Evolutionary conservation across 208 protist species (phyloP).

Genomic region (Trypanosoma mega): DNA sequence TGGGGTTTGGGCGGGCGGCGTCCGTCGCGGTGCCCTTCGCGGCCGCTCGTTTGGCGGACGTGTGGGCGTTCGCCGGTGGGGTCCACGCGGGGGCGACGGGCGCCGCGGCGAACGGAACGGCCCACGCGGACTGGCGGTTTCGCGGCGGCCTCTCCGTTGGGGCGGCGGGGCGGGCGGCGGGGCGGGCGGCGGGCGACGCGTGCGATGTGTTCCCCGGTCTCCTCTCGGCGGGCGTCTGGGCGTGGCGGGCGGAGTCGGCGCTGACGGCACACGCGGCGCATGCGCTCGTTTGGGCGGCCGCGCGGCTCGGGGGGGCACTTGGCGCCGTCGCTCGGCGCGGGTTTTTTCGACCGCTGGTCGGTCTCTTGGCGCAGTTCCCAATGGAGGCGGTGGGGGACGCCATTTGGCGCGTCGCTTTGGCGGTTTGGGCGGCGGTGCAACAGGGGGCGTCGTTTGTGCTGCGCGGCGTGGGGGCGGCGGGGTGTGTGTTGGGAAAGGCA

Average conservation of each 20-base stretch:
- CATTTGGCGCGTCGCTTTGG: too few species aligned
- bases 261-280: conserved; percentile 25
- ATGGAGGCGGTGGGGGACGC: too few species aligned
- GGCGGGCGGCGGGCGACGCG: conserved; percentile 33
- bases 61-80: neutral
- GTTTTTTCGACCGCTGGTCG: too few species aligned
- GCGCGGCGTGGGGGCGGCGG: too few species aligned
- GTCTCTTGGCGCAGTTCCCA: too few species aligned
- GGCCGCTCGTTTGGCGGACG: neutral
- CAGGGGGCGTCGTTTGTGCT: too few species aligned
- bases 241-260: conserved; percentile 45
- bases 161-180: conserved; percentile 17
- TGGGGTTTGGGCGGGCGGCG: too few species aligned
- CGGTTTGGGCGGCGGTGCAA: too few species aligned
- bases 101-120: too few species aligned
- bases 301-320: neutral
- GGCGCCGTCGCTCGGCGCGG: neutral
- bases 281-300: too few species aligned
- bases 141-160: conserved; percentile 34
- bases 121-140: conserved; percentile 32
- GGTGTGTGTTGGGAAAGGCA: too few species aligned
- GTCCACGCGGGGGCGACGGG: conserved; percentile 10
- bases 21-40: too few species aligned
- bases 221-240: conserved; percentile 40
- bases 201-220: conserved; percentile 69